A percentile compares a stretch with the other conserved stretches of the same genome.
Conservation (phyloP, 192 early-diverging fungal species). For the Haplosporangium gracile region DNA sequence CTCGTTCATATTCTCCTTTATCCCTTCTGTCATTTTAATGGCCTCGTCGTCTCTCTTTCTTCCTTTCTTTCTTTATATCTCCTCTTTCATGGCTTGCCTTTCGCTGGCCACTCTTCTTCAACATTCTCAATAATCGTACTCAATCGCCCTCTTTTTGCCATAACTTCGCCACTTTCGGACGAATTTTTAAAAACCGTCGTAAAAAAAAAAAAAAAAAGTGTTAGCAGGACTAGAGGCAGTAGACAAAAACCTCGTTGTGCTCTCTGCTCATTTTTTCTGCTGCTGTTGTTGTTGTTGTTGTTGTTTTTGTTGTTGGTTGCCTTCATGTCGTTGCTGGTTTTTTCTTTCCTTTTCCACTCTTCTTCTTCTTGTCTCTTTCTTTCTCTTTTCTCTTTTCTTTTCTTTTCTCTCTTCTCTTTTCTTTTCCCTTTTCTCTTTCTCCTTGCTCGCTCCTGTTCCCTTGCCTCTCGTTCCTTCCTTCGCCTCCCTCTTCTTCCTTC, state of each 20-base stretch:
- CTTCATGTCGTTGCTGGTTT: not conserved
- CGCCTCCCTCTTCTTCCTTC: not conserved
- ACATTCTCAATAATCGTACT: not conserved
- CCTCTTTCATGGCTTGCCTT: too few species aligned
- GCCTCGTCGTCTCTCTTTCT: not conserved
- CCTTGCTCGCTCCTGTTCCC: not conserved
- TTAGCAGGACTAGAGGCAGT: not conserved
- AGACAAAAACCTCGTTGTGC: not conserved
- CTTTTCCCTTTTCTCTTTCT: not conserved
- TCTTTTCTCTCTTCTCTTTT: not conserved
- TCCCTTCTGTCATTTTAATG: not conserved
- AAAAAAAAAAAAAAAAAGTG: not conserved
- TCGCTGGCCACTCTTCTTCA: too few species aligned
- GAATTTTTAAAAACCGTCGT: not conserved
- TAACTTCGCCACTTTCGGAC: slow-evolving; percentile 8
- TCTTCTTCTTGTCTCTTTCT: not conserved
- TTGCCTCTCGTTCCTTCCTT: slow-evolving; percentile 2
- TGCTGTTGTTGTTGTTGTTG: slow-evolving; percentile 1
- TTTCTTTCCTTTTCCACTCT: not conserved
- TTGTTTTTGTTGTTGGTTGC: not conserved
- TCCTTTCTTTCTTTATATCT: not conserved
- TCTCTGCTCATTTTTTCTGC: not conserved
- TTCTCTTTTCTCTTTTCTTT: not conserved
- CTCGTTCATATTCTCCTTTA: not conserved
- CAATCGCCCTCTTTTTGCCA: not conserved